These are phyloP conservation scores for Tulasnella sp. DNA, from an alignment of 768 basidiomycete species.

Conservation along the genomic window DNA sequence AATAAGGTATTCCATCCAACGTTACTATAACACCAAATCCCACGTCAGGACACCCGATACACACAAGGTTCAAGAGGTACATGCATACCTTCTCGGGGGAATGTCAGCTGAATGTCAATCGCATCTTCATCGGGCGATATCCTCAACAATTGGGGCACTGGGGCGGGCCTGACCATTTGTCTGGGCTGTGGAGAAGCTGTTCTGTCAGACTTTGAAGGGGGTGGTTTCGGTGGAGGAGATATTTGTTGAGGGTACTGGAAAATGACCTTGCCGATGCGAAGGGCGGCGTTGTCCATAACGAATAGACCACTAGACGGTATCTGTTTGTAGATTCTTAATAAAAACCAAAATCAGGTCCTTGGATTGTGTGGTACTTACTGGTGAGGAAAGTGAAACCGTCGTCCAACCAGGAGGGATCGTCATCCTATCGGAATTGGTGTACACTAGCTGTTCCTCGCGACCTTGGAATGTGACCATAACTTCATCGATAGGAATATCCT, in stretches of 20 bases:
- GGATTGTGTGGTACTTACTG: constrained; percentile 39
- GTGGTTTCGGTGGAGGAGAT: not conserved
- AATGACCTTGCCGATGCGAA: constrained; percentile 48
- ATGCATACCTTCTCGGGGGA: constrained; percentile 25
- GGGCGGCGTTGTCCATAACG: constrained; percentile 52
- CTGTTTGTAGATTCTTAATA: constrained; percentile 29
- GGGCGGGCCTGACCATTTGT: not conserved
- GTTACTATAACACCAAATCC: constrained; percentile 36
- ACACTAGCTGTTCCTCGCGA: constrained; percentile 47
- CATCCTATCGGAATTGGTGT: constrained; percentile 37
- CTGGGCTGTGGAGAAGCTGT: not conserved
- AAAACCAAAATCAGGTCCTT: not conserved
- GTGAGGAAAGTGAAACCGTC: constrained; percentile 47
- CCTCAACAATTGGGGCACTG: not conserved
- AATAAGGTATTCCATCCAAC: constrained; percentile 43
- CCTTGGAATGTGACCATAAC: constrained; percentile 43
- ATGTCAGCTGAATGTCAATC: constrained; percentile 44
- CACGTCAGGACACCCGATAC: not conserved
- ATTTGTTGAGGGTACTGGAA: constrained; percentile 42
- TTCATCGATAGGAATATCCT: constrained; percentile 54
- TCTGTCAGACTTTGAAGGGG: not conserved
- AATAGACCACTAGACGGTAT: constrained; percentile 59
- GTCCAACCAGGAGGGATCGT: constrained; percentile 44
- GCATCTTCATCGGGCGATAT: not conserved
- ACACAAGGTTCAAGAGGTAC: not conserved